Evolutionary conservation across 306 rosid genomes (phyloP), one percentile per base, ranked within the genome.

Genomic region (Crotalaria pallida): DNA sequence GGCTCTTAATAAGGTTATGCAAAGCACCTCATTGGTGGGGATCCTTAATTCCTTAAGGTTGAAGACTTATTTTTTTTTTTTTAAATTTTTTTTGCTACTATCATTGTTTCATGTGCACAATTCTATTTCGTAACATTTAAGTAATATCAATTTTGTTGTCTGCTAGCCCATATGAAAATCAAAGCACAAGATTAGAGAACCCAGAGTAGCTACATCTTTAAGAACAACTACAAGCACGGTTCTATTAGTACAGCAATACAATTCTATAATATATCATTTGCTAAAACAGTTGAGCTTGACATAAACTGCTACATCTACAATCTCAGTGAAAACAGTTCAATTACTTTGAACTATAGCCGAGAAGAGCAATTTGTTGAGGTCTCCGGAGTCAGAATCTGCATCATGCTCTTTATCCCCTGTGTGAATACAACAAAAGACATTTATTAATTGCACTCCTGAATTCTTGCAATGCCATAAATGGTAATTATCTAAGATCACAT

Each of bases 321-420:
- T 41, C 29, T 33, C 47, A 21, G 13, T 36, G 47, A 40, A 58
- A 77, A 53, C 53, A 58, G 65, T 47, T 83, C 79, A 72, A 56
- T 76, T 86, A 69, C 84, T 82, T 67, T 88, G 57, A 62, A 88
- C 84, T 58, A 93, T 83, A 24, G 96, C 87, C 7, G 96, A 93
- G 80, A 93, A 93, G 33, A 93, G 94, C 69, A 90, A 79, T 34
- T 87, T 83, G 82, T 93, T 88, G 51, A 93, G 77, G 50, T 88
- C 94, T 40, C 79, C 76, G 2, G 82, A 67, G 15, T 87, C 92
- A 2, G 87, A 61, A 31, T 70, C 44, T 10, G 44, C 44, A 38
- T 38, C 96, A 5, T 53, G 76, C 0, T 15, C 47, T 71, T 81
- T 94, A 71, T 82, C 89, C 56, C 88, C 98, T 93, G 89, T 84